A percentile compares a stretch with the other conserved stretches of the same genome.
Conservation (phyloP, 441 rosid species). For the Manihot esculenta region DNA sequence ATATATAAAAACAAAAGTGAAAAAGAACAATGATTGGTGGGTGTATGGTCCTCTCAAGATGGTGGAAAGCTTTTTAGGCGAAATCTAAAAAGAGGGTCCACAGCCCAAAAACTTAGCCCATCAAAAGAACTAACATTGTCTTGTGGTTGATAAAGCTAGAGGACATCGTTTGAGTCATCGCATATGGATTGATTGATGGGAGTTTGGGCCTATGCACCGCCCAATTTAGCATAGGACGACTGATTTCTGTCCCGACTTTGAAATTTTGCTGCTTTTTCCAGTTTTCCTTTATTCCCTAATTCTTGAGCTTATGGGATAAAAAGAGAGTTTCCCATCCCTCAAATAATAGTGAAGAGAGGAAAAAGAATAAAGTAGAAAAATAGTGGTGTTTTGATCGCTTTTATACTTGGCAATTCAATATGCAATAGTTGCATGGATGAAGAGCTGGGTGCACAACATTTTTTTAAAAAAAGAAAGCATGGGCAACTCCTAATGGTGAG, state of each 20-base stretch:
- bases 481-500: conserved; percentile 27
- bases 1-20: conserved; percentile 5
- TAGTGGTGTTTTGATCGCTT: too few species aligned
- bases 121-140: conserved; percentile 13
- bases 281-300: too few species aligned
- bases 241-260: conserved; percentile 18
- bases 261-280: neutral
- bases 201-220: conserved; percentile 24
- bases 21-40: conserved; percentile 30
- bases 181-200: conserved; percentile 30
- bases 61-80: neutral
- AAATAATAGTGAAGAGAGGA: too few species aligned
- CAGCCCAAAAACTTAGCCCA: conserved; percentile 13
- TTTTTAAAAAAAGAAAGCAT: conserved; percentile 3
- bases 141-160: conserved; percentile 8
- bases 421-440: too few species aligned
- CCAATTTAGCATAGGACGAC: conserved; percentile 7
- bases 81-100: conserved; percentile 15
- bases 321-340: too few species aligned
- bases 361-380: too few species aligned
- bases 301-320: too few species aligned
- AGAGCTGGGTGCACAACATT: too few species aligned
- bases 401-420: too few species aligned
- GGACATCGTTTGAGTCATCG: conserved; percentile 16
- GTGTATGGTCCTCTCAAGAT: conserved; percentile 24